Conservation (phyloP, 768 basidiomycete genomes). For the Psilocybe cyanescens region DNA sequence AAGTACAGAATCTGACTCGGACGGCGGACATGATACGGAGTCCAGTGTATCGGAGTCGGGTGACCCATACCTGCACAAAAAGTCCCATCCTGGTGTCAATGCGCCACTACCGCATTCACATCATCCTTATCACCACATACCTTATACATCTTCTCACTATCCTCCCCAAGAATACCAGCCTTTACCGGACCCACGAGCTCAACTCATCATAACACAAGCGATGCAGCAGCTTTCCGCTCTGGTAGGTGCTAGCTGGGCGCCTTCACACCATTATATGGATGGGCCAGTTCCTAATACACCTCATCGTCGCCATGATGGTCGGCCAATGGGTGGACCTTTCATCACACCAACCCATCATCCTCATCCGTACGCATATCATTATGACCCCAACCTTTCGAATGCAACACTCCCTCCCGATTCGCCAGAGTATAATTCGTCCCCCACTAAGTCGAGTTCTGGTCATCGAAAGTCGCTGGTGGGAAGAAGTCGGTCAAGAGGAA, state of each 20-base stretch:
- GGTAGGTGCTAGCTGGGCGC: slow-evolving; percentile 29
- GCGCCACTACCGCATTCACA: slow-evolving; percentile 7
- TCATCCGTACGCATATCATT: slow-evolving; percentile 41
- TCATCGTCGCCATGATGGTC: slow-evolving; percentile 27
- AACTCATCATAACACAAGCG: slow-evolving; percentile 44
- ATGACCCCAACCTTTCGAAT: slow-evolving; percentile 47
- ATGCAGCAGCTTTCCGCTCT: slow-evolving; percentile 47
- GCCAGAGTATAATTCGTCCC: slow-evolving; percentile 45
- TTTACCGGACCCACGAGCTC: slow-evolving; percentile 43
- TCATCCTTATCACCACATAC: slow-evolving; percentile 25
- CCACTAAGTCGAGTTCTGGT: slow-evolving; percentile 29
- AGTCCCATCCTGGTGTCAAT: not conserved
- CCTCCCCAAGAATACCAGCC: slow-evolving; percentile 32
- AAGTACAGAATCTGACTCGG: slow-evolving; percentile 9
- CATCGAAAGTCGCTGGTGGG: slow-evolving; percentile 42
- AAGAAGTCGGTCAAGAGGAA: slow-evolving; percentile 56
- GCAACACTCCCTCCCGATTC: slow-evolving; percentile 59
- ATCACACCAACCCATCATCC: slow-evolving; percentile 42
- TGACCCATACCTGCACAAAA: not conserved
- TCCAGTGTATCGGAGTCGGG: slow-evolving; percentile 15
- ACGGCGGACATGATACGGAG: slow-evolving; percentile 7
- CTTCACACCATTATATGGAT: slow-evolving; percentile 23
- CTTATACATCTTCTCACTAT: slow-evolving; percentile 23
- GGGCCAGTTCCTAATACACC: slow-evolving; percentile 31
- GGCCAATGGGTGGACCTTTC: slow-evolving; percentile 24